Percentiles rank a stretch among this genome's conserved stretches.
These are phyloP conservation scores for Pyropia yezoensis DNA, from an alignment of 23 red algal species.

Conservation along the genomic window DNA sequence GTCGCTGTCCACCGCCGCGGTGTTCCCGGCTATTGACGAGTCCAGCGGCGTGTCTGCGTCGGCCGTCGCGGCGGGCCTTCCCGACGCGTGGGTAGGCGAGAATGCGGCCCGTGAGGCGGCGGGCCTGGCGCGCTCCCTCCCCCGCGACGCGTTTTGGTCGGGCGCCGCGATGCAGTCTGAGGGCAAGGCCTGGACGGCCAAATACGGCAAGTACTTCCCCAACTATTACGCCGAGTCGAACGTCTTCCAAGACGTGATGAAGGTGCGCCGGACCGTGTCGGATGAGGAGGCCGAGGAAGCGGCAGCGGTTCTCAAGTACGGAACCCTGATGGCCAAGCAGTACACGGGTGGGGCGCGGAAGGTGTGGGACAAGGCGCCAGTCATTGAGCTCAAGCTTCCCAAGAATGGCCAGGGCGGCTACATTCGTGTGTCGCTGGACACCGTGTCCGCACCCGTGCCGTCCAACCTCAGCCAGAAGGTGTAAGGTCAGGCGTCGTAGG, in stretches of 20 bases:
- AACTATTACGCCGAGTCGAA: constrained; percentile 39
- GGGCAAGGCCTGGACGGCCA: constrained; percentile 23
- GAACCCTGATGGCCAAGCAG: constrained; percentile 41
- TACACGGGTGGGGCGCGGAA: constrained; percentile 18
- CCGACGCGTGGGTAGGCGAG: constrained; percentile 50
- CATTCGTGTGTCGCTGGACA: constrained; percentile 9
- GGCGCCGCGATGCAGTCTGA: constrained; percentile 12
- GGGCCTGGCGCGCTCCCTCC: constrained; percentile 17
- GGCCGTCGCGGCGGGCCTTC: constrained; percentile 33
- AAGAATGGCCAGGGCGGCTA: constrained; percentile 18
- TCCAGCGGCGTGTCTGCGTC: constrained; percentile 15
- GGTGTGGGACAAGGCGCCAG: constrained; percentile 24
- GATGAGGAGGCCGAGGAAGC: constrained; percentile 38
- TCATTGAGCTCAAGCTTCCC: constrained; percentile 24
- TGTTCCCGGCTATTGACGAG: constrained; percentile 18
- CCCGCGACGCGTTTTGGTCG: constrained; percentile 23
- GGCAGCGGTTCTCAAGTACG: constrained; percentile 51
- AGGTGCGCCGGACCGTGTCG: constrained; percentile 13
- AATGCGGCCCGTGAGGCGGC: constrained; percentile 36
- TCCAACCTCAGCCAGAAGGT: constrained; percentile 21
- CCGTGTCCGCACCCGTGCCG: constrained; percentile 17
- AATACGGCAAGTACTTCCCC: constrained; percentile 11
- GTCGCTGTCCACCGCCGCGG: constrained; percentile 6
- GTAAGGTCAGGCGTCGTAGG: neutral
- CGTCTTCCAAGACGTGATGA: constrained; percentile 52